Evolutionary conservation across 2,329 filamentous ascomycete species (phyloP), one percentile per base, ranked within the genome.

Genomic region (Xylariaceae sp.): DNA sequence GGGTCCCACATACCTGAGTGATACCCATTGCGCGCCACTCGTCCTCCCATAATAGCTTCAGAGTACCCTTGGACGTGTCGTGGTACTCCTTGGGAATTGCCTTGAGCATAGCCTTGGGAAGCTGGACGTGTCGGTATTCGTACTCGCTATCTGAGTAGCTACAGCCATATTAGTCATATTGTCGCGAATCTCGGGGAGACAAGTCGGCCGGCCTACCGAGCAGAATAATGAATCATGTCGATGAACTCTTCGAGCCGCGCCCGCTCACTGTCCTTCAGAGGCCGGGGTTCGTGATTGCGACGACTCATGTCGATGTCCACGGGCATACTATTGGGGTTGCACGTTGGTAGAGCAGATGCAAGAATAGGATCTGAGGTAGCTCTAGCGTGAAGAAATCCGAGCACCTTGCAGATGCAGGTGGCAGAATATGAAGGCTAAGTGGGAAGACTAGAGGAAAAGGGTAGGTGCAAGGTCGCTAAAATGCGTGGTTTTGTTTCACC

Each of bases 91-190:
- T 88, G 16, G 94, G 94, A 64, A 99, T 97, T 33, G 85, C 89
- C 76, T 97, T 97, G 61, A 99, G 86, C 94, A 99, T 99, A 64
- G 91, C 87, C 77, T 99, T 99, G 36, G 94, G 94, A 24, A 99
- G 85, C 74, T 97, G 92, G 53, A 99, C 94, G 74, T 99, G 94
- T 61, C 94, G 90, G 77, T 99, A 99, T 76, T 99, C 94, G 74
- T 87, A 96, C 73, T 94, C 85, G 75, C 84, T 87, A 69, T 99
- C 94, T 23, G 88, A 92, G 73, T 99, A 99, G 73, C 94, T 97
- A 16, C 18, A 51, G 27, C 16, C 21, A 16, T 37, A 39, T 58
- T 49, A 60, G 52, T 36, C 18, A 26, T 27, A 20, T 16, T 29
- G 45, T n/a, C 16, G 3, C n/a, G 2, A 18, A 10, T n/a, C 23